A percentile compares a stretch with the other conserved stretches of the same genome.
These are phyloP conservation scores for Lichtheimia ramosa DNA, from an alignment of 371 early-diverging fungal species.

Conservation along the genomic window DNA sequence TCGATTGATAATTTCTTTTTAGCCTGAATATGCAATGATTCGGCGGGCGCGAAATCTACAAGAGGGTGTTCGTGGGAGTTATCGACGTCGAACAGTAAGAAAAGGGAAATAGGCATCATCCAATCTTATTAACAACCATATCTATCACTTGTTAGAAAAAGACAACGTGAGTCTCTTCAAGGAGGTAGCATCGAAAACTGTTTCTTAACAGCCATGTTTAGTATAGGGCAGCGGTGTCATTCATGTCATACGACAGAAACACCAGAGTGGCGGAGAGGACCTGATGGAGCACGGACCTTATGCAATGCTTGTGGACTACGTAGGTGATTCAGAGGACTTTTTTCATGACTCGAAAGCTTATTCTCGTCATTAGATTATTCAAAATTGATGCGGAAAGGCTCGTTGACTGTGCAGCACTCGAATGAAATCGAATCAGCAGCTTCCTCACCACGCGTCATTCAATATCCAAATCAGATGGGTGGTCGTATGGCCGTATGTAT, in stretches of 20 bases:
- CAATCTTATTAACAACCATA: not conserved
- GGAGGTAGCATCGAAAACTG: too few species aligned
- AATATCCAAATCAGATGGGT: not conserved
- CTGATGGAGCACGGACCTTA: constrained; percentile 65
- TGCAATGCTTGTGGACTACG: constrained; percentile 74
- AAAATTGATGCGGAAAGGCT: constrained; percentile 7
- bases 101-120: not conserved
- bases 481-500: not conserved
- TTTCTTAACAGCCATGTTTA: too few species aligned
- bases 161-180: constrained; percentile 13
- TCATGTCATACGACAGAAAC: constrained; percentile 65
- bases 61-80: constrained; percentile 27
- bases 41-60: constrained; percentile 36
- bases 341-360: not conserved
- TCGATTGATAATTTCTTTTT: not conserved
- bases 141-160: constrained; percentile 25
- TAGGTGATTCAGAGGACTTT: constrained; percentile 24
- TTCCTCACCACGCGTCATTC: not conserved
- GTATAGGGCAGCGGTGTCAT: constrained; percentile 50
- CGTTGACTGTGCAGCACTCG: constrained; percentile 1
- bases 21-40: constrained; percentile 35
- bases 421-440: not conserved
- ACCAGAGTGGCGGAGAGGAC: constrained; percentile 74
- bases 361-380: constrained; percentile 10
- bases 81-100: constrained; percentile 37